Base-by-base conservation (phyloP, 2,329 filamentous ascomycete species). In the Laburnicola sp. region DNA sequence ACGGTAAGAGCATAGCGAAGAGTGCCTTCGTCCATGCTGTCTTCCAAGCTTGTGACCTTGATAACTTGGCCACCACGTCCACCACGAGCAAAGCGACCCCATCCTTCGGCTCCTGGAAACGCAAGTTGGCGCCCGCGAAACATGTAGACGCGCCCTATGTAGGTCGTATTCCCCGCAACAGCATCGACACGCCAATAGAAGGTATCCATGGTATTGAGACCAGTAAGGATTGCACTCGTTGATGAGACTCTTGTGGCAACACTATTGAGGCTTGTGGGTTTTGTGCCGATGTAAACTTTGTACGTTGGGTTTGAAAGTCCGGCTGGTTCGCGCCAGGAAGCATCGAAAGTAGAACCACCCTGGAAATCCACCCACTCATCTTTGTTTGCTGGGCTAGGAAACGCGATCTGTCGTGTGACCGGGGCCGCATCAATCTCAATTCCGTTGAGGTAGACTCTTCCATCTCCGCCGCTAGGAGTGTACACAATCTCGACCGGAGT, bases 51-150 rank as follows among this genome's bases (percentile, higher is more conserved):
- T 1, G 70, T 74, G 8, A 75, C 71, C 16, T 75, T 70, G 54
- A 74, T 58, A 1, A 75, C 68, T 23, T 66, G 60, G 1, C 72
- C 72, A 11, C 69, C 65, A 26, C 72, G 66, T 25, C 72, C 72
- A 36, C 72, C 72, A 31, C 70, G 67, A 0, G 70, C 67, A 57
- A 56, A 64, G 31, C 71, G 61, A 11, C 69, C 69, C 36, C 60
- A 72, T 0, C 72, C 72, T 40, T 74, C 70, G n/a, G 72, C 72
- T 3, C 69, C 72, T 2, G 71, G 71, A 22, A 75, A 75, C 0
- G 72, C 71, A 6, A 74, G 60, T 37, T 72, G 70, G 2, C 65
- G 66, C 2, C 57, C 48, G 28, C 69, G 62, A 49, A 72, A 70
- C 32, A 57, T 66, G 37, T 63, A 70, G 2, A 62, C 46, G 2